Base-by-base conservation (phyloP, 768 basidiomycete genomes). In the Suillus americanus region DNA sequence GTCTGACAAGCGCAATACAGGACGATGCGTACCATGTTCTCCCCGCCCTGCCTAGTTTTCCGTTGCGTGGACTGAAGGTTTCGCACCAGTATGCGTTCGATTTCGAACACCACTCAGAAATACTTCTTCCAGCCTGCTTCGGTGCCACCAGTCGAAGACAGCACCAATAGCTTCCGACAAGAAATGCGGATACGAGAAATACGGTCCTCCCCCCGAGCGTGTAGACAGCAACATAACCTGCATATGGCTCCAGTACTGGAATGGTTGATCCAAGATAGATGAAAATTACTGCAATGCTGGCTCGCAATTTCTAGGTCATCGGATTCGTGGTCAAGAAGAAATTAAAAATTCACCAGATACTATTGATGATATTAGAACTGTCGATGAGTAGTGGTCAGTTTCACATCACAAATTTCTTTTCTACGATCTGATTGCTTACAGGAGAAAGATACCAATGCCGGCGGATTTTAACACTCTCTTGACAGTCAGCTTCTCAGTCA, bases 11-110 rank as follows among this genome's bases (percentile, higher is more conserved):
- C 8, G 9, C 53, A 33, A 25, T 38, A 14, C 9, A 40, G 9
- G 8, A 25, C 16, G 25, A 10, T 25, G 18, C 25, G 1, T 40
- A 57, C 56, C 1, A 28, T 57, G 5, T 57, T 57, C 56, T 57
- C 14, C 16, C 0, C 16, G 2, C 14, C 23, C 16, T 57, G 16
- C 37, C 2, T 12, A 57, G 4, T 25, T 57, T 38, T 28, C 30
- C 20, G 3, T 54, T 1, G 1, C 20, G 13, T 6, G 30, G 20
- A 20, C 9, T 7, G 20, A 13, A 13, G 20, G 10, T 3, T 25
- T 14, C 6, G 6, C 45, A 2, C n/a, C 2, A 25, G 10, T 23
- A 3, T 20, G 20, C 20, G 7, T n/a, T 2, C 2, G 0, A 1
- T 33, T 54, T 54, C 30, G 12, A 12, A 33, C 5, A 0, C 53